Base-by-base conservation (phyloP, 2,329 filamentous ascomycete genomes). In the Nannizzia gypsea region DNA sequence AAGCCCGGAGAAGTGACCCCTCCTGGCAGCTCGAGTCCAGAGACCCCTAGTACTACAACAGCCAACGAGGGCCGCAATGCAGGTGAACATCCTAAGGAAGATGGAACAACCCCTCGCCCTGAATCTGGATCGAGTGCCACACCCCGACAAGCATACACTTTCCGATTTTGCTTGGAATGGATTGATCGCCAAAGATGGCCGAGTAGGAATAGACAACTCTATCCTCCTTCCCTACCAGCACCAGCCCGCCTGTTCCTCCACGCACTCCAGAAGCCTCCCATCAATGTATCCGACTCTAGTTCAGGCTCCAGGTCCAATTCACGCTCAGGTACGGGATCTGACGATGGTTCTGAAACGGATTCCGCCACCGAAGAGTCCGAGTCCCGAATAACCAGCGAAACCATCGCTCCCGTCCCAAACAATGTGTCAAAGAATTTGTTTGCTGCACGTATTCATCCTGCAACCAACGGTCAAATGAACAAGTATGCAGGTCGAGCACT, bases 141-240 rank as follows among this genome's bases (percentile, higher is more conserved):
- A 52, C 52, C 9, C 20, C 80, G 83, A 64, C 81, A 81, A 60
- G 76, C 74, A 44, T 83, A 81, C 64, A 82, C 78, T 63, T 87
- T 87, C 75, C 84, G 83, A 62, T 87, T 87, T 68, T 85, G 83
- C 1, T 74, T 87, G n/a, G 84, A 87, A 68, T 85, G 79, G 78
- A 77, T 81, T 56, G 80, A 83, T 60, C 79, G 80, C 66, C 71
- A 80, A 68, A 69, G 77, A 65, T 71, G 74, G 69, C 62, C 79
- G 66, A 70, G 75, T 70, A 71, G 80, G 71, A 71, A 82, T 76
- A 74, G 74, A 71, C 78, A 78, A 3, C 74, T 86, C 5, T 75
- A 76, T 57, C 76, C 80, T 6, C 83, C 83, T 1, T 76, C 77
- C 44, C 76, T 86, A 11, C 83, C 83, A 0, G 70, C 79, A 9